phyloP scores from a whole-genome alignment of 441 rosid genomes.

The Erodium chrysanthum region DNA sequence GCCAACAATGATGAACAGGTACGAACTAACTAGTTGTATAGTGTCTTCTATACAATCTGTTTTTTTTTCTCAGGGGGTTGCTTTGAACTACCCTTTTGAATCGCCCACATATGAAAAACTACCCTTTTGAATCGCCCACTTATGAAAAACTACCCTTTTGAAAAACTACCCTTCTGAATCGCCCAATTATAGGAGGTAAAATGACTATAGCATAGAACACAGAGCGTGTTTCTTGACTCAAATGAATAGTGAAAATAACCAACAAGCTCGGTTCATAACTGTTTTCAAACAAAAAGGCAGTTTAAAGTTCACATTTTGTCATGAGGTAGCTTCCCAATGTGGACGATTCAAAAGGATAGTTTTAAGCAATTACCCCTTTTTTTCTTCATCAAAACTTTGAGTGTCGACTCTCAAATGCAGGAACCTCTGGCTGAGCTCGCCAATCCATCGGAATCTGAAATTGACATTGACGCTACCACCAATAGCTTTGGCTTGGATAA shows the following conservation, averaged over 20 bases:
- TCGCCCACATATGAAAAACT: too few species aligned
- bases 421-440: not conserved
- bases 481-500: not conserved
- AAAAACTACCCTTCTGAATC: too few species aligned
- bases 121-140: too few species aligned
- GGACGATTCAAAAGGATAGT: not conserved
- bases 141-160: too few species aligned
- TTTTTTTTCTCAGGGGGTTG: not conserved
- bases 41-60: slow-evolving; percentile 14
- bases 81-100: not conserved
- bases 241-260: too few species aligned
- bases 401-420: not conserved
- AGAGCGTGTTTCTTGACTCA: too few species aligned
- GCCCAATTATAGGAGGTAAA: too few species aligned
- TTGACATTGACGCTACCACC: not conserved
- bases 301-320: too few species aligned
- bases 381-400: not conserved
- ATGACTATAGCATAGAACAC: too few species aligned
- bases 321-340: not conserved
- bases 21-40: not conserved
- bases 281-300: too few species aligned
- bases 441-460: not conserved
- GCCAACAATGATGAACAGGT: slow-evolving; percentile 67
- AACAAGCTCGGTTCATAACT: too few species aligned
- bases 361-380: too few species aligned